Evolutionary conservation across 225 moss, liverwort and hornwort genomes (phyloP), one percentile per base, ranked within the genome.

Genomic region (Asterella californica): DNA sequence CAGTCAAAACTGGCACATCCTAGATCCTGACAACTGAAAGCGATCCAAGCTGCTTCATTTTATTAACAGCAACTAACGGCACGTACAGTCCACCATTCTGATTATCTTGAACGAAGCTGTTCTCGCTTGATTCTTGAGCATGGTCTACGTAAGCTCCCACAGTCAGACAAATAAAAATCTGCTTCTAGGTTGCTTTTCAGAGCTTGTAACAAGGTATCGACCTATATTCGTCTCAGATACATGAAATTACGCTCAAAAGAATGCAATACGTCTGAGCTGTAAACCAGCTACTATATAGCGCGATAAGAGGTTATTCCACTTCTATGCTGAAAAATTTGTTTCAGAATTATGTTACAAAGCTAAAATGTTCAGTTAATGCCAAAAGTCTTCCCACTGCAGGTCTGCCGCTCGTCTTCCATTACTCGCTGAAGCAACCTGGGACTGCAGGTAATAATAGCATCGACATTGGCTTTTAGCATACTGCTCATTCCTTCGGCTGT

Each of bases 371-470:
- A 21, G 83, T 37, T 10, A 25, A 71, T 71, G 25, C 75, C 82
- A 80, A 90, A 94, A 21, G 91, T 94, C 81, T 86, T 74, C 42
- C 86, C 78, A 46, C 83, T 90, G 88, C 97, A 99, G 38, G 73
- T 85, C 78, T 90, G 90, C 77, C 88, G 89, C 82, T 99, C 88
- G 27, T 83, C 79, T 75, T 84, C 84, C 88, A 99, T 93, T 47
- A 93, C 92, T 52, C 77, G 86, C 85, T 92, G 94, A 53, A 99
- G 89, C 81, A 93, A 81, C 63, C 75, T 75, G n/a, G 97, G 97
- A 74, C 85, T 79, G 76, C 87, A 89, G 52, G 97, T 99, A 36
- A 99, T 87, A 32, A 99, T 90, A 74, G 91, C 93, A 80, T 99
- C 92, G 2, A 99, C 97, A 79, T 89, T 89, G 55, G 83, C 79